Base-by-base conservation (phyloP, 768 basidiomycete species). In the Pleurotus citrinopileatus region DNA sequence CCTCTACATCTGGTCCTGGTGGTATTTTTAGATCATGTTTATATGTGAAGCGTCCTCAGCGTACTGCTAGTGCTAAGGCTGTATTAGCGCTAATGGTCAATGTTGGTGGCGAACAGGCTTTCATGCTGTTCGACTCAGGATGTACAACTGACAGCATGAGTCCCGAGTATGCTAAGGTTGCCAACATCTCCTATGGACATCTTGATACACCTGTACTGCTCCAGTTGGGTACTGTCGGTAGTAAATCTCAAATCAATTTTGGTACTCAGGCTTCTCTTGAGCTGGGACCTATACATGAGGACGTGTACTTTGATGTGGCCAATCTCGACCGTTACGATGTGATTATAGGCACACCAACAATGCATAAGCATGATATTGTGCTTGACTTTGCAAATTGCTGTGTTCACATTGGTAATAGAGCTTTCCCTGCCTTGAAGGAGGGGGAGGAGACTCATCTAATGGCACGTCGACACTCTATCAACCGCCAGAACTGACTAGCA, bases 281-380 rank as follows among this genome's bases (percentile, higher is more conserved):
- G 2, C 19, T 67, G 1, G 56, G 54, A 10, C 38, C 44, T 0
- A 22, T 61, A 1, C 42, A 54, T 0, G 25, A 19, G 1, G 17
- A 20, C 1, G 34, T 47, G 26, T 72, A 72, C 38, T 55, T 73
- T 1, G 67, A 74, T 52, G 55, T 75, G 4, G 63, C 59, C 0
- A 75, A 75, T 34, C 58, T 74, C 7, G 67, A 73, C 46, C 55
- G 53, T 5, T 75, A 73, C 48, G 68, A 74, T 26, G 55, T 65
- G 43, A 65, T 76, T 0, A 59, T 76, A 0, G 69, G 74, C 0
- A 70, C 64, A 3, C 67, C 67, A 3, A 74, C 70, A 37, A 67
- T 73, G 46, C 0, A 44, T 55, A 20, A 57, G 69, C 38, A 51
- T 55, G 4, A 64, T 67, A 0, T 0, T 42, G 13, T 26, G 3